Percentiles rank a stretch among this genome's conserved stretches.
phyloP scores from a whole-genome alignment of 2,329 filamentous ascomycete species.

The Colletotrichum paranaense region DNA sequence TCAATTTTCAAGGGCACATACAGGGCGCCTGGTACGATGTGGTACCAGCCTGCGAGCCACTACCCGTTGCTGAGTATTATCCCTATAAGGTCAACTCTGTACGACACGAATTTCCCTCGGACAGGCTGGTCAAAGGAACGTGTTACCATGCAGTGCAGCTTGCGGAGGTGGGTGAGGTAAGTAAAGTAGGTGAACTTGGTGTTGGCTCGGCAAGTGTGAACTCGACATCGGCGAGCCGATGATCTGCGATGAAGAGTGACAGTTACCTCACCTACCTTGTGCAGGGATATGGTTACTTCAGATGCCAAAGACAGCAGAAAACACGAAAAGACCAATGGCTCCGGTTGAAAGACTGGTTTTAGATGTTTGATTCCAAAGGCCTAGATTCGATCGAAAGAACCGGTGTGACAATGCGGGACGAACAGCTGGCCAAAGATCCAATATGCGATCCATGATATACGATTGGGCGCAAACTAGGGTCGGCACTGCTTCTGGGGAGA shows the following conservation, averaged over 20 bases:
- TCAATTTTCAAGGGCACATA: background rate
- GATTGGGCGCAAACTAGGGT: background rate
- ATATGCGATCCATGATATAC: background rate
- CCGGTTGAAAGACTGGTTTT: background rate
- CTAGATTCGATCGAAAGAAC: too few relatives aligned
- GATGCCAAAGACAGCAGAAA: background rate
- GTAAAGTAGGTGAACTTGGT: background rate
- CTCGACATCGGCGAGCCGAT: background rate
- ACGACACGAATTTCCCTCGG: background rate
- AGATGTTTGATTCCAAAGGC: background rate
- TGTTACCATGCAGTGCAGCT: background rate
- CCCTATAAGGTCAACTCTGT: background rate
- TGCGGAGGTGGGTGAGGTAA: background rate
- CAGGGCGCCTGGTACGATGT: background rate
- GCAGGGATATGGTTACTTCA: background rate
- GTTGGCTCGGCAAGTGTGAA: background rate
- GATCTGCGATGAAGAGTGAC: background rate
- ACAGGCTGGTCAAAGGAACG: background rate
- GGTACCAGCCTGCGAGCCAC: background rate
- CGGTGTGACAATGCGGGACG: background rate
- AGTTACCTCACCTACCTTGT: background rate
- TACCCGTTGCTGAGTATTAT: background rate
- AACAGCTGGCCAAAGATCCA: background rate
- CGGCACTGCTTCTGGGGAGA: background rate
- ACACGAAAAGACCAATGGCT: background rate